A percentile compares a stretch with the other conserved stretches of the same genome.
Conservation (phyloP, 1,139 yeast genomes). For the Yamadazyma mexicana region DNA sequence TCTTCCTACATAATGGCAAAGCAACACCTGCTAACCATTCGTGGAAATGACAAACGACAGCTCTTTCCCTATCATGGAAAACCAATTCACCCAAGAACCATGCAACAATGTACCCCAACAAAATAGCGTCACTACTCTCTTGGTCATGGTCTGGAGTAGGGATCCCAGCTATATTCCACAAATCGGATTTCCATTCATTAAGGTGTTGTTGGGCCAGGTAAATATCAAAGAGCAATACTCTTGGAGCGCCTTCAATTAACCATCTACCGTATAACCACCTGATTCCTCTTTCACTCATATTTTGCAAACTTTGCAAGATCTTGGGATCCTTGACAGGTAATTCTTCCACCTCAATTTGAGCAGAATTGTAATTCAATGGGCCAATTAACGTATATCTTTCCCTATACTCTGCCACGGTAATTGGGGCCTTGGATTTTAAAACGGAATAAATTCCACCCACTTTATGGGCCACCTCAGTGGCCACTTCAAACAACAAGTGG, state of each 20-base stretch:
- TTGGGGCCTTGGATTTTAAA: slow-evolving; percentile 93
- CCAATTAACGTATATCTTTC: slow-evolving; percentile 87
- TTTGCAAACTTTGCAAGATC: slow-evolving; percentile 60
- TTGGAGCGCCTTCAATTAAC: slow-evolving; percentile 97
- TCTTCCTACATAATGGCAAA: slow-evolving; percentile 85
- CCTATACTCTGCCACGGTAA: slow-evolving; percentile 90
- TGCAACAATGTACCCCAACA: slow-evolving; percentile 90
- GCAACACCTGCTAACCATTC: slow-evolving; percentile 99
- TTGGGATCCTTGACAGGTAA: slow-evolving; percentile 67
- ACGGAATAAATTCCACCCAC: slow-evolving; percentile 99
- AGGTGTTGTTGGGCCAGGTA: slow-evolving; percentile 69
- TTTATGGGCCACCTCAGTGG: slow-evolving; percentile 96
- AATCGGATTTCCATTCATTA: slow-evolving; percentile 91
- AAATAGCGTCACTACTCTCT: slow-evolving; percentile 89
- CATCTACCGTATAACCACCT: slow-evolving; percentile 88
- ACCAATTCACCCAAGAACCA: slow-evolving; percentile 97
- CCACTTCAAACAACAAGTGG: slow-evolving; percentile 88
- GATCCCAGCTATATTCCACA: slow-evolving; percentile 89
- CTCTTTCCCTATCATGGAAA: slow-evolving; percentile 75
- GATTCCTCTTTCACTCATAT: slow-evolving; percentile 81
- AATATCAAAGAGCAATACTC: slow-evolving; percentile 85
- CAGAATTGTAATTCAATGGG: slow-evolving; percentile 77
- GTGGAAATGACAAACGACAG: slow-evolving; percentile 92
- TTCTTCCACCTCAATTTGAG: slow-evolving; percentile 92
- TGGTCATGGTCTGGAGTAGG: slow-evolving; percentile 89